A percentile compares a stretch with the other conserved stretches of the same genome.
Conservation (phyloP, 129 eudicot genomes). For the Saussurea involucrata region DNA sequence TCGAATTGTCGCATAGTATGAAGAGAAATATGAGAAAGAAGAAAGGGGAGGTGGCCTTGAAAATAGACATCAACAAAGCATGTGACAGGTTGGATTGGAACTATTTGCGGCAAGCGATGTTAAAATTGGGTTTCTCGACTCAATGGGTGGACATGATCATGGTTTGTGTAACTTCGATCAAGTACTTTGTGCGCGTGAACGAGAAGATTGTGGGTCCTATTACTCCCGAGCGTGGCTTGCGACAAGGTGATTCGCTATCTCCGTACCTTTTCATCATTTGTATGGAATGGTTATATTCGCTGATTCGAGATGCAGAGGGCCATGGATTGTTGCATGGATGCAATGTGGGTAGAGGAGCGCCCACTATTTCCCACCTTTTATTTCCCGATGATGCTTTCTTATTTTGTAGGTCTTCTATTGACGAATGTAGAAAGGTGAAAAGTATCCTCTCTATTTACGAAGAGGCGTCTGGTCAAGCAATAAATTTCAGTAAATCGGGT, state of each 20-base stretch:
- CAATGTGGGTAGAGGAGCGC: not conserved
- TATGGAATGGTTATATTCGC: not conserved
- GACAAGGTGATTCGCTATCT: not conserved
- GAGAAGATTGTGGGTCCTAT: not conserved
- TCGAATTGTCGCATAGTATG: not conserved
- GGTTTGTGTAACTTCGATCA: not conserved
- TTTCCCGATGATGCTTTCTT: no score
- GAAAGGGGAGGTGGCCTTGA: not conserved
- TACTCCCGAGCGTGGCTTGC: not conserved
- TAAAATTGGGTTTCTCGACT: not conserved
- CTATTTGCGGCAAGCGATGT: not conserved
- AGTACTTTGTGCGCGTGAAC: not conserved
- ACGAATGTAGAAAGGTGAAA: no score
- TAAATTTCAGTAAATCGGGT: no score
- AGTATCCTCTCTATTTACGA: no score
- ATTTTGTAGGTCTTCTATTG: no score
- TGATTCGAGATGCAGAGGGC: not conserved
- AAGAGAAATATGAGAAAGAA: not conserved
- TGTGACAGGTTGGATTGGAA: not conserved
- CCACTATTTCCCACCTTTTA: not conserved
- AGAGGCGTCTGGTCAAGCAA: no score
- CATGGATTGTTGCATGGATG: not conserved
- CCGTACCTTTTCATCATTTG: not conserved
- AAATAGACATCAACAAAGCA: not conserved
- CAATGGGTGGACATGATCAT: not conserved